Base-by-base conservation (phyloP, 2,329 filamentous ascomycete genomes). In the Monosporascus cannonballus region DNA sequence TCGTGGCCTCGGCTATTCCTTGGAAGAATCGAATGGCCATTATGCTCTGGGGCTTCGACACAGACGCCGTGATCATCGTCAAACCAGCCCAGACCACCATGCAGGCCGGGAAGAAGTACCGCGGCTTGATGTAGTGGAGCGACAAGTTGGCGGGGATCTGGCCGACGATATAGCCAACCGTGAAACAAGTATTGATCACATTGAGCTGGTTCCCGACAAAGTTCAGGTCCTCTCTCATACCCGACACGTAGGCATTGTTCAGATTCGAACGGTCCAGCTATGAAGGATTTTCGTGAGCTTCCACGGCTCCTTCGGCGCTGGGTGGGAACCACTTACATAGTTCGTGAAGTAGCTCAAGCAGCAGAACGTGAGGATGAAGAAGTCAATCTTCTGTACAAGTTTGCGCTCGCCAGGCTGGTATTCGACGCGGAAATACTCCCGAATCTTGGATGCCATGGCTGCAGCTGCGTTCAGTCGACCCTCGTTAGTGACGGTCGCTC, bases 291-390 rank as follows among this genome's bases (percentile, higher is more conserved):
- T 46, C 24, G n/a, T 25, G 6, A 6, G n/a, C 2, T 17, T 3
- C 9, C 3, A 20, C n/a, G 39, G 25, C 9, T 1, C 17, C n/a
- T 44, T 25, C 47, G 41, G 24, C 22, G 25, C 15, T 9, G 25
- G 27, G 34, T 17, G 38, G 36, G 18, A 9, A 39, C 17, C 20
- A 58, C 75, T 37, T 59, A 78, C 76, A 56, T 80, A 80, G 60
- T 80, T 80, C 59, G 77, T 69, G 51, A 81, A 76, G 60, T 80
- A 81, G 58, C 73, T 77, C 48, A 85, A 61, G 61, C 81, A 85
- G 65, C 82, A 85, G 61, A 85, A 85, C 0, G 78, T 82, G 45
- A 85, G 65, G 59, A 85, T 84, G 67, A 84, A 85, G 60, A 84
- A 84, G 62, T 85, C 82, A 47, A 84, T 79, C 68, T 81, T 84